phyloP scores from a whole-genome alignment of 345 rosid species.

The Eucalyptus guilfoylei region DNA sequence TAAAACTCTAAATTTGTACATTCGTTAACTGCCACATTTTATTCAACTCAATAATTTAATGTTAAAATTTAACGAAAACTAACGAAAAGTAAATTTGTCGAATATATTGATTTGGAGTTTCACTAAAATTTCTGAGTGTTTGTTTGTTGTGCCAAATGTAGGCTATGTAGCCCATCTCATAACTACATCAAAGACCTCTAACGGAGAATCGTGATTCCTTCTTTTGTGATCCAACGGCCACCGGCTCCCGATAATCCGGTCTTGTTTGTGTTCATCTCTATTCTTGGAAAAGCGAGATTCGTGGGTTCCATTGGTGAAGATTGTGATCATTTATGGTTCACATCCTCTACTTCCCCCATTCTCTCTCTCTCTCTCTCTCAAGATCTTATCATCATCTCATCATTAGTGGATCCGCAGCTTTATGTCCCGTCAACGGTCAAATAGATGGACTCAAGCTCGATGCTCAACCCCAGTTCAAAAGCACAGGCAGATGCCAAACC shows the following conservation, averaged over 20 bases:
- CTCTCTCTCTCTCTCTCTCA: background rate
- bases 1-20: accelerated
- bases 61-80: no score
- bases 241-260: background rate
- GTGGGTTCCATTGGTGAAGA: background rate
- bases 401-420: background rate
- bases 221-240: background rate
- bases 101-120: no score
- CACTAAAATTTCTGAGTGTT: accelerated
- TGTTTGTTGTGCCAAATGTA: background rate
- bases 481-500: background rate
- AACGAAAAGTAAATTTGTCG: accelerated
- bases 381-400: background rate
- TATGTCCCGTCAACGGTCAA: background rate
- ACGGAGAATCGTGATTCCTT: background rate
- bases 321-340: background rate
- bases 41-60: no score
- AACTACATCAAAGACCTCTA: background rate
- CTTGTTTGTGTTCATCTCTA: background rate
- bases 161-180: background rate
- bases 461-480: background rate
- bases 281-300: background rate
- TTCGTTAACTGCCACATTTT: accelerated
- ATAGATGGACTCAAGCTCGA: background rate
- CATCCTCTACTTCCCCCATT: background rate